Conservation (phyloP, 805 yeast genomes). For the Sugiyamaella americana region DNA sequence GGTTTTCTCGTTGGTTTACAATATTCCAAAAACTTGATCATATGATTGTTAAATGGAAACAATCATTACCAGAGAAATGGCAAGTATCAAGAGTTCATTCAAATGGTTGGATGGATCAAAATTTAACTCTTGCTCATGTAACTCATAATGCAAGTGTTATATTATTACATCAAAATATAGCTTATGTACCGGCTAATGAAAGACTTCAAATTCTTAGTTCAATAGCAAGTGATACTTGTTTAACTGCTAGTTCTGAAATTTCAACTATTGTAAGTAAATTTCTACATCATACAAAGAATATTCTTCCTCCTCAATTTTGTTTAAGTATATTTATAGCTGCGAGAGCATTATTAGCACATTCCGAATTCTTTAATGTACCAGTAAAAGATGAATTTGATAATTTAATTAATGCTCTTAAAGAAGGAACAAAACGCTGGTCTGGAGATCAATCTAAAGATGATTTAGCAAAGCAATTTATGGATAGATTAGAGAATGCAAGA, state of each 20-base stretch:
- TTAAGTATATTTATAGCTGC: slow-evolving; percentile 17
- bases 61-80: slow-evolving; percentile 14
- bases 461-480: neutral
- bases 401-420: slow-evolving; percentile 10
- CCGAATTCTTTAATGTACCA: slow-evolving; percentile 4
- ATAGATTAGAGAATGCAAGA: neutral
- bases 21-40: slow-evolving; percentile 10
- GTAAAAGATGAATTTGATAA: slow-evolving; percentile 9
- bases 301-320: slow-evolving; percentile 16
- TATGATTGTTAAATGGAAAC: slow-evolving; percentile 14
- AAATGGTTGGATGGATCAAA: slow-evolving; percentile 17
- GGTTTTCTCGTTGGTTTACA: slow-evolving; percentile 11
- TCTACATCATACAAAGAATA: slow-evolving; percentile 6
- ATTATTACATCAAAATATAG: slow-evolving; percentile 16
- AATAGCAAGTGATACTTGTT: slow-evolving; percentile 15
- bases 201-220: slow-evolving; percentile 4
- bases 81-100: slow-evolving; percentile 6
- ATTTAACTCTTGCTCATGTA: slow-evolving; percentile 17
- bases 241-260: slow-evolving; percentile 15
- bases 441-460: neutral
- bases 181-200: slow-evolving; percentile 13
- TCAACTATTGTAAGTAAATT: slow-evolving; percentile 13
- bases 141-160: slow-evolving; percentile 17
- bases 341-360: slow-evolving; percentile 14
- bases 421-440: slow-evolving; percentile 15